Base-by-base conservation (phyloP, 768 basidiomycete species). In the Rhodotorula kratochvilovae region DNA sequence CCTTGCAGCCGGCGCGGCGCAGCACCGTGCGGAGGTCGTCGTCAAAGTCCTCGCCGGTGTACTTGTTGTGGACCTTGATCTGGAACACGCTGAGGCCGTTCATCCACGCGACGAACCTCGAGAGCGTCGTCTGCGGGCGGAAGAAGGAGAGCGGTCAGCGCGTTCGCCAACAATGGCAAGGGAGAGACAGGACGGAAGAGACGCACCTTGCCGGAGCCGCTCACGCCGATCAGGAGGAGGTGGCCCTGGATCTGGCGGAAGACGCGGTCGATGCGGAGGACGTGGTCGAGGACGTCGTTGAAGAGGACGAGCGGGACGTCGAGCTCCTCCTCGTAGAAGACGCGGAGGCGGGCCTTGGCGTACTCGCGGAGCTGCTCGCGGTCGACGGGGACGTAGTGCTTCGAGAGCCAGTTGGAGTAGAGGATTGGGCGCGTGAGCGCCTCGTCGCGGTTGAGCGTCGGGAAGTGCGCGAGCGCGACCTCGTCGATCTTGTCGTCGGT, bases 51-150 rank as follows among this genome's bases (percentile, higher is more conserved):
- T 95, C 94, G 33, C 91, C 94, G 3, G 92, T 96, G 80, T 99
- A 99, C 80, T 93, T 95, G 84, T 98, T 99, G 33, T 95, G 97
- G 8, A 98, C 96, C 80, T 98, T 98, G 85, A 99, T 96, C 80
- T 99, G 96, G 86, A 96, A 99, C 75, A 99, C 94, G 79, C 91
- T 96, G 64, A 99, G 83, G 55, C 96, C 96, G 77, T 99, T 99
- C 89, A 99, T 97, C 96, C 96, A 99, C 0, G 96, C 96, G 36
- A 99, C 96, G 80, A 99, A 99, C 58, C 96, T 89, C 50, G 96
- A 96, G 3, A 99, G 82, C 0, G 94, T 99, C 8, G 96, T 99
- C 96, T 97, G 78, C 5, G 25, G 31, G 63, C 21, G 36, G 13
- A 17, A 1, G 33, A 23, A 21, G 19, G 19, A 57, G 36, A 1